Evolutionary conservation across 2,329 filamentous ascomycete species (phyloP).

Genomic region (Trichoderma semiorbis): DNA sequence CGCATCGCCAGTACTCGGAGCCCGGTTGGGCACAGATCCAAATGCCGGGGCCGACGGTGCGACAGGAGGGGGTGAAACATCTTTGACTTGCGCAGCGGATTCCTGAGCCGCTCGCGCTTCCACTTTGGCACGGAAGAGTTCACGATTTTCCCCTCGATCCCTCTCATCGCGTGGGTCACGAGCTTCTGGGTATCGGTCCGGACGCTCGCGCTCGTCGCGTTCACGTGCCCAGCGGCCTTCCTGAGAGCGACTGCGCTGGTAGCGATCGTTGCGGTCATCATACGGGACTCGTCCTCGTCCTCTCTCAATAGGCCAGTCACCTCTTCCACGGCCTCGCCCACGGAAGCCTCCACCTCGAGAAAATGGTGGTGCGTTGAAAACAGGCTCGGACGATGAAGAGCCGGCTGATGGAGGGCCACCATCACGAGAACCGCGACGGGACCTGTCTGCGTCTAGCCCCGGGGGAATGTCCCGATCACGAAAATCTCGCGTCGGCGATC

Average conservation of each 20-base stretch:
- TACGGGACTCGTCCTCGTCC: constrained; percentile 56
- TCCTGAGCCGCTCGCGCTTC: constrained; percentile 52
- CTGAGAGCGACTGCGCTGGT: constrained; percentile 63
- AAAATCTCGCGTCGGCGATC: constrained; percentile 66
- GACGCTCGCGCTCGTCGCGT: constrained; percentile 52
- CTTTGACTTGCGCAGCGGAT: constrained; percentile 43
- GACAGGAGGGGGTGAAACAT: constrained; percentile 55
- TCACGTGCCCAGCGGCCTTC: constrained; percentile 59
- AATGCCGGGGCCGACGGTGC: constrained; percentile 58
- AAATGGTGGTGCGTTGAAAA: constrained; percentile 51
- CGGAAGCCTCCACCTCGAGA: constrained; percentile 56
- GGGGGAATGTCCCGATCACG: constrained; percentile 55
- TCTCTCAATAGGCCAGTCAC: constrained; percentile 42
- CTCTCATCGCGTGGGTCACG: constrained; percentile 48
- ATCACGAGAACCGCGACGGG: constrained; percentile 67
- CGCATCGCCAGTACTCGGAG: constrained; percentile 32
- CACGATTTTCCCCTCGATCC: constrained; percentile 41
- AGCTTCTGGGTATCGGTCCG: constrained; percentile 40
- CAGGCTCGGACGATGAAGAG: constrained; percentile 66
- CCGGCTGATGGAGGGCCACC: constrained; percentile 66
- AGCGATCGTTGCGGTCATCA: constrained; percentile 59
- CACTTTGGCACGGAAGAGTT: constrained; percentile 47
- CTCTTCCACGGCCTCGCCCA: constrained; percentile 49
- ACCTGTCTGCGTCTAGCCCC: constrained; percentile 64
- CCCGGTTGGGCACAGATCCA: constrained; percentile 51